A percentile compares a stretch with the other conserved stretches of the same genome.
phyloP scores from a whole-genome alignment of 202 grass and related monocot genomes.

The Schoenoplectus triqueter region DNA sequence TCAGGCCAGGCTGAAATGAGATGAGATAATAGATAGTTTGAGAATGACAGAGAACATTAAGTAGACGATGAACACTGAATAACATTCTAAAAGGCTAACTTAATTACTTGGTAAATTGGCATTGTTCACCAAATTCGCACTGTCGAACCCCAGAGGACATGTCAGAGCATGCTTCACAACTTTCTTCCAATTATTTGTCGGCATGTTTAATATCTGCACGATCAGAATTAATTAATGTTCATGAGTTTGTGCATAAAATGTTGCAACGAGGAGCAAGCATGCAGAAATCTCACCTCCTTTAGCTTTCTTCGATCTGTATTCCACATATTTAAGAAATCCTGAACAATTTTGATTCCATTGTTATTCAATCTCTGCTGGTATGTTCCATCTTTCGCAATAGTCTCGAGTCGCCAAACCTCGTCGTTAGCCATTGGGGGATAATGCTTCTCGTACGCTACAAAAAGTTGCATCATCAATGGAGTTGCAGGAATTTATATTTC shows the following conservation, averaged over 20 bases:
- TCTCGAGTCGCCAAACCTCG: constrained; percentile 67
- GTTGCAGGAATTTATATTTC: background rate
- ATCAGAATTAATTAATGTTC: background rate
- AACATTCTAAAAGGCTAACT: background rate
- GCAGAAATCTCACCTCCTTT: constrained; percentile 28
- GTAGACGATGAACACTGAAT: background rate
- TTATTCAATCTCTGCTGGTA: constrained; percentile 49
- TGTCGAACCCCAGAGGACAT: background rate
- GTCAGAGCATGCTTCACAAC: constrained; percentile 19
- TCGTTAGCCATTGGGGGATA: constrained; percentile 51
- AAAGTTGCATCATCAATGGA: constrained; percentile 2
- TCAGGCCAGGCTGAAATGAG: background rate
- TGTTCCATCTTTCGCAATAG: constrained; percentile 53
- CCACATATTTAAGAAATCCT: constrained; percentile 46
- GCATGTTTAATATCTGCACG: constrained; percentile 30
- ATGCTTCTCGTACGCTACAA: constrained; percentile 62
- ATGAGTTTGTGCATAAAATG: background rate
- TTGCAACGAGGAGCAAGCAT: background rate
- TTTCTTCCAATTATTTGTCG: background rate
- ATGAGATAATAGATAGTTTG: too few species aligned
- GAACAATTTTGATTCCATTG: constrained; percentile 51
- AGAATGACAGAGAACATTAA: background rate
- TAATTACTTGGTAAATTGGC: constrained; percentile 27
- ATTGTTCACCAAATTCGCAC: background rate
- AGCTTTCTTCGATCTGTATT: background rate